phyloP scores from a whole-genome alignment of 345 rosid species.

The Pugionium cornutum region DNA sequence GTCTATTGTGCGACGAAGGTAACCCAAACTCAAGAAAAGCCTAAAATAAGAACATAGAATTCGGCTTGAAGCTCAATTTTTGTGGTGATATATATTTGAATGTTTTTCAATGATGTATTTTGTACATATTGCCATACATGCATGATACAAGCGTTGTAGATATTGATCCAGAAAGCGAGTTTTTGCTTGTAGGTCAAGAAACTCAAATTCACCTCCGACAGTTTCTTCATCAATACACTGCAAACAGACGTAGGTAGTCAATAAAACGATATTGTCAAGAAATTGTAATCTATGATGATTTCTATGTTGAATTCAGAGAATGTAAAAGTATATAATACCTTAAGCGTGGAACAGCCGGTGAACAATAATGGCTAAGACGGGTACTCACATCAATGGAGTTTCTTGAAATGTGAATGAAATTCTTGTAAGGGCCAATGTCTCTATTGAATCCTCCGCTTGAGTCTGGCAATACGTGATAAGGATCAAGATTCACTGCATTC shows the following conservation, averaged over 20 bases:
- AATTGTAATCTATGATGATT: not conserved
- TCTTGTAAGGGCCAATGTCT: constrained; percentile 80
- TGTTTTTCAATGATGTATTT: not conserved
- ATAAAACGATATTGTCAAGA: not conserved
- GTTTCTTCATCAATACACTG: constrained; percentile 65
- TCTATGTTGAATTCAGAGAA: not conserved
- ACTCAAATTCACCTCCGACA: constrained; percentile 65
- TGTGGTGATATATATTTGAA: not conserved
- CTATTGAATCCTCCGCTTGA: constrained; percentile 49
- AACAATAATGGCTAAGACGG: constrained; percentile 45
- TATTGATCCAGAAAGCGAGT: constrained; percentile 91
- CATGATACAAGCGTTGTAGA: constrained; percentile 90
- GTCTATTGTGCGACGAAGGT: constrained; percentile 77
- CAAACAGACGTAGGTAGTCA: constrained; percentile 19
- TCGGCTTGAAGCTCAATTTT: not conserved
- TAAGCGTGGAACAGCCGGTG: constrained; percentile 41
- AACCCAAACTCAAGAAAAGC: constrained; percentile 89
- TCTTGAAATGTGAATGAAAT: constrained; percentile 69
- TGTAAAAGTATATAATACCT: constrained; percentile 45
- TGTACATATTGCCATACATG: constrained; percentile 66
- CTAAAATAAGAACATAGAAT: constrained; percentile 40
- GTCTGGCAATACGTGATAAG: constrained; percentile 62
- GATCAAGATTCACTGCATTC: constrained; percentile 60
- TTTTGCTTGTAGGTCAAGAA: constrained; percentile 87
- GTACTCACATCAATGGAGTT: constrained; percentile 49